phyloP scores from a whole-genome alignment of 257 asterid genomes.

The Solanum boliviense region DNA sequence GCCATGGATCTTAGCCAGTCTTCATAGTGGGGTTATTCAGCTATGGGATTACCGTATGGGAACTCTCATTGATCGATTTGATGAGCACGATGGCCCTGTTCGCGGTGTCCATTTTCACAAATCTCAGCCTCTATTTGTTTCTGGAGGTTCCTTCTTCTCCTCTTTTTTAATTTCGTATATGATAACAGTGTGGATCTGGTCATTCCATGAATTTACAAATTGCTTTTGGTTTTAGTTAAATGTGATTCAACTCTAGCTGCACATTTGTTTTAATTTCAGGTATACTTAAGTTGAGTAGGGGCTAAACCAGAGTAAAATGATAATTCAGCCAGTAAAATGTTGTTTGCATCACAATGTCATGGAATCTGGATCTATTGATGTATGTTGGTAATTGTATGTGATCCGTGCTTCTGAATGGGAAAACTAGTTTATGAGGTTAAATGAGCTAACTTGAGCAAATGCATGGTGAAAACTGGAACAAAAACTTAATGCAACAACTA shows the following conservation, averaged over 20 bases:
- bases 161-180: neutral
- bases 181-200: neutral
- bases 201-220: neutral
- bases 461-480: neutral
- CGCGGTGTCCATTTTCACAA: constrained; percentile 86
- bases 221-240: neutral
- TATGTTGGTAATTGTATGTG: neutral
- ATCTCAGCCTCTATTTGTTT: constrained; percentile 86
- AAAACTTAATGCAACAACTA: too few relatives aligned
- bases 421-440: neutral
- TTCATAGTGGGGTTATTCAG: constrained; percentile 98
- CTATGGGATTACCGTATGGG: constrained; percentile 99
- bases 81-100: constrained; percentile 95
- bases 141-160: constrained; percentile 53
- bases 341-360: neutral
- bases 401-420: neutral
- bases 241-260: neutral
- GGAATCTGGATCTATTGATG: neutral
- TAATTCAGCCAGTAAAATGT: neutral
- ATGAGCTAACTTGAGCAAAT: neutral
- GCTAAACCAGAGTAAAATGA: neutral
- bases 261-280: neutral
- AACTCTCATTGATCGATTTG: constrained; percentile 87
- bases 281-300: neutral
- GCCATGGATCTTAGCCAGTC: constrained; percentile 99